Base-by-base conservation (phyloP, 768 basidiomycete genomes). In the Lactifluus hygrophoroides region DNA sequence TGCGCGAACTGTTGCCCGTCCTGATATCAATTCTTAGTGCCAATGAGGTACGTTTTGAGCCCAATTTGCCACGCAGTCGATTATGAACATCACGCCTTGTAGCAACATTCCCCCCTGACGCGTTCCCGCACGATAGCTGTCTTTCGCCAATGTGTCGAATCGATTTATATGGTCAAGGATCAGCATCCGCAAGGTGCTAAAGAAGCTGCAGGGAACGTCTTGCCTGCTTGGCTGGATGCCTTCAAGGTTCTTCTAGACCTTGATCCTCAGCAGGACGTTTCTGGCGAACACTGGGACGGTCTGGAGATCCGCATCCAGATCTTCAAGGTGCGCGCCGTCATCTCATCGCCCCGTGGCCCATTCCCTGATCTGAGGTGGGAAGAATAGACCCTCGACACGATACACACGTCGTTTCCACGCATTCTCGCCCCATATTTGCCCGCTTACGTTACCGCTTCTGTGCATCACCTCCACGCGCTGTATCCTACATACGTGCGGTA, bases 161-260 rank as follows among this genome's bases (percentile, higher is more conserved):
- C 93, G 5, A 77, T 98, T 17, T 94, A 89, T 71, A 97, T 94
- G 85, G 92, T 98, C 56, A 93, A 94, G 69, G 92, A 93, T 35
- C 87, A 93, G 64, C 87, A 94, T 65, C 91, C 94, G 0, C 83
- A 87, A 57, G 82, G 89, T 0, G 90, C 90, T 37, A 88, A 88
- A 66, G 86, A 90, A 63, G 93, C 93, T 0, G 81, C 82, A 34
- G 83, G 81, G 25, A 79, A 82, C 44, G 83, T 97, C 42, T 80
- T 95, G 6, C 91, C 94, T 1, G 77, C 84, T 16, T 99, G 96
- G 96, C 73, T 97, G n/a, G 86, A 88, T 37, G 90, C 90, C 0
- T 93, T 97, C 76, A 83, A 82, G 61, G 81, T 84, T 16, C 76
- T 97, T 14, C 75, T 97, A 23, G 76, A 73, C 51, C 70, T 81